phyloP scores from a whole-genome alignment of 257 asterid species.

The Cynanchum wilfordii region DNA sequence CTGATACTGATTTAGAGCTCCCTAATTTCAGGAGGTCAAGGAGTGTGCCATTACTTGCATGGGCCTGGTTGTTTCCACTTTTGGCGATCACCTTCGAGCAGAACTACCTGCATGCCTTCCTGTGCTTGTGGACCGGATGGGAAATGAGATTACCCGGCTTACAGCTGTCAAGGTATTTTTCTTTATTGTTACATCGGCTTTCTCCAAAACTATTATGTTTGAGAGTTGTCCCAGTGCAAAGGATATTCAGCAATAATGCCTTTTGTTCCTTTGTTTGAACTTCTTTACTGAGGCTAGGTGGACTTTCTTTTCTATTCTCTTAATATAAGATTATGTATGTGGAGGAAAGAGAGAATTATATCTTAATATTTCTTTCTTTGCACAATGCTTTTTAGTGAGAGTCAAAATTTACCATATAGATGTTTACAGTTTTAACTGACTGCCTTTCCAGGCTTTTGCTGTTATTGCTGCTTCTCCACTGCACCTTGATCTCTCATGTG shows the following conservation, averaged over 20 bases:
- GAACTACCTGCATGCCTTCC: constrained; percentile 92
- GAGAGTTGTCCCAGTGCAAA: neutral
- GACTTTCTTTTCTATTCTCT: neutral
- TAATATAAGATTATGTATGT: neutral
- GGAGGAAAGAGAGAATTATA: neutral
- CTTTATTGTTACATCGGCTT: neutral
- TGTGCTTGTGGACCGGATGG: constrained; percentile 98
- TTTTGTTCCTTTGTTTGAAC: neutral
- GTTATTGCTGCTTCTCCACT: constrained; percentile 93
- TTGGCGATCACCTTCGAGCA: constrained; percentile 82
- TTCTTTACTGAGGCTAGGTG: neutral
- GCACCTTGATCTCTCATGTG: constrained; percentile 83
- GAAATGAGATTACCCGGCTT: constrained; percentile 95
- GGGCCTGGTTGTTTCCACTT: constrained; percentile 94
- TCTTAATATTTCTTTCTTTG: neutral
- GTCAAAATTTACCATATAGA: neutral
- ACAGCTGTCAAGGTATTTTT: constrained; percentile 82
- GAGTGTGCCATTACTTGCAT: constrained; percentile 99
- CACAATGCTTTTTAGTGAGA: too few species aligned
- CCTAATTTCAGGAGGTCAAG: constrained; percentile 79
- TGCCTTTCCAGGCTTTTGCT: constrained; percentile 77
- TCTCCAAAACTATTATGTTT: neutral
- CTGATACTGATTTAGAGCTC: constrained; percentile 20
- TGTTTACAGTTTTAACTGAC: constrained; percentile 7
- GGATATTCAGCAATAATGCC: neutral